These are phyloP conservation scores for Parietichytrium sp. DNA, from an alignment of 108 stramenopile genomes.

Conservation along the genomic window DNA sequence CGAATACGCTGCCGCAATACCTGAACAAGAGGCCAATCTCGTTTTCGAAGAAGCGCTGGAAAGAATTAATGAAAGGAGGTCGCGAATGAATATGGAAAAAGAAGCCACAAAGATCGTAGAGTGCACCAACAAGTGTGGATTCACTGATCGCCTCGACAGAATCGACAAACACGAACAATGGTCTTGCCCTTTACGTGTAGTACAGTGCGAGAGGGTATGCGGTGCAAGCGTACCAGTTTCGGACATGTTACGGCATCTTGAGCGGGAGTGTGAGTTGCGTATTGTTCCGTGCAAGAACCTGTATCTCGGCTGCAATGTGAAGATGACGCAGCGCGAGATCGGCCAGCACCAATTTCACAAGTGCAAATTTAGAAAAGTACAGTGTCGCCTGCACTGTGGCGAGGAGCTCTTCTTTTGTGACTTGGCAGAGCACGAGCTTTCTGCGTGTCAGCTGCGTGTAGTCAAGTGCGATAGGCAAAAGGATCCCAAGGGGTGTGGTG, in stretches of 20 bases:
- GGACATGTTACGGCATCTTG: neutral
- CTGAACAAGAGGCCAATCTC: neutral
- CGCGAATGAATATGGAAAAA: neutral
- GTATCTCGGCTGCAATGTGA: slow-evolving; percentile 12
- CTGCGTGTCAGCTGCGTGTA: neutral
- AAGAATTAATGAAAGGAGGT: neutral
- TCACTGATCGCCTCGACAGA: neutral
- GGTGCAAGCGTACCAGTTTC: neutral
- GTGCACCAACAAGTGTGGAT: neutral
- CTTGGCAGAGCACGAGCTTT: neutral
- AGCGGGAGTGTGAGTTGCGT: neutral
- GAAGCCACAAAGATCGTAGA: neutral
- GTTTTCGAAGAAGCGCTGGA: neutral
- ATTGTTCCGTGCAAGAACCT: slow-evolving; percentile 19
- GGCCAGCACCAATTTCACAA: neutral
- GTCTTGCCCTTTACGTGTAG: neutral
- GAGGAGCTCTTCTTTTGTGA: neutral
- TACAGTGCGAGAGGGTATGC: slow-evolving; percentile 6
- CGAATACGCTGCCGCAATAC: neutral
- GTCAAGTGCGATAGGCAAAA: neutral
- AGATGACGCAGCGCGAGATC: neutral
- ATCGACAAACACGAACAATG: neutral
- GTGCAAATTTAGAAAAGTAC: neutral
- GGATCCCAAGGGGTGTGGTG: neutral
- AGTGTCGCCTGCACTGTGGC: neutral